phyloP scores from a whole-genome alignment of 1,139 yeast genomes.

The Sugiyamaella grinbergsii region DNA sequence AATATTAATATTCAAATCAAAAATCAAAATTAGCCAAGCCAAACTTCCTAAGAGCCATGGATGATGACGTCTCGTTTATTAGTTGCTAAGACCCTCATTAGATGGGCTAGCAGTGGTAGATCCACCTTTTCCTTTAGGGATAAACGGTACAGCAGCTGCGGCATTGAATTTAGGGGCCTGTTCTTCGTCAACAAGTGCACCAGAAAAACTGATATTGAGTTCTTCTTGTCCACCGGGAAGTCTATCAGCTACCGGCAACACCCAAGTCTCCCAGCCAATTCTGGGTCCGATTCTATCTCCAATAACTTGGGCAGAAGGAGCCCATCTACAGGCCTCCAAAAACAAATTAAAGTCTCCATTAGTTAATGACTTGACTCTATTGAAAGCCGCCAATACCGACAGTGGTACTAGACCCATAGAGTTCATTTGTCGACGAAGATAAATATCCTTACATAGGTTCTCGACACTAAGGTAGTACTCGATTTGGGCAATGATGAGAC shows the following conservation, averaged over 20 bases:
- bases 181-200: constrained; percentile 23
- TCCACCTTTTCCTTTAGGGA: constrained; percentile 36
- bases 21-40: background rate
- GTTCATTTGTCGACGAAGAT: constrained; percentile 78
- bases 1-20: background rate
- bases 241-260: constrained; percentile 53
- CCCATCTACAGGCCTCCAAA: constrained; percentile 49
- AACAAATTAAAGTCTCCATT: constrained; percentile 53
- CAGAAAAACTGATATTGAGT: constrained; percentile 17
- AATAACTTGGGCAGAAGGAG: constrained; percentile 50
- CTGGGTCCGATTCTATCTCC: constrained; percentile 52
- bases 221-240: constrained; percentile 46
- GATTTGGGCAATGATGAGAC: constrained; percentile 54
- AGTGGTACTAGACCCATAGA: constrained; percentile 71
- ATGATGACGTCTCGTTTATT: background rate
- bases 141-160: constrained; percentile 45
- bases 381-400: constrained; percentile 63
- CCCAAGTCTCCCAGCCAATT: constrained; percentile 51
- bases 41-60: background rate
- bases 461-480: constrained; percentile 89
- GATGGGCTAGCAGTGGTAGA: constrained; percentile 12
- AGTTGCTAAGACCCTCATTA: constrained; percentile 3
- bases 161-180: constrained; percentile 42
- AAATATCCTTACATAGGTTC: constrained; percentile 80
- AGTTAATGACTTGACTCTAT: constrained; percentile 66